Evolutionary conservation across 768 basidiomycete genomes (phyloP), one percentile per base, ranked within the genome.

Genomic region (Suillus fuscotomentosus): DNA sequence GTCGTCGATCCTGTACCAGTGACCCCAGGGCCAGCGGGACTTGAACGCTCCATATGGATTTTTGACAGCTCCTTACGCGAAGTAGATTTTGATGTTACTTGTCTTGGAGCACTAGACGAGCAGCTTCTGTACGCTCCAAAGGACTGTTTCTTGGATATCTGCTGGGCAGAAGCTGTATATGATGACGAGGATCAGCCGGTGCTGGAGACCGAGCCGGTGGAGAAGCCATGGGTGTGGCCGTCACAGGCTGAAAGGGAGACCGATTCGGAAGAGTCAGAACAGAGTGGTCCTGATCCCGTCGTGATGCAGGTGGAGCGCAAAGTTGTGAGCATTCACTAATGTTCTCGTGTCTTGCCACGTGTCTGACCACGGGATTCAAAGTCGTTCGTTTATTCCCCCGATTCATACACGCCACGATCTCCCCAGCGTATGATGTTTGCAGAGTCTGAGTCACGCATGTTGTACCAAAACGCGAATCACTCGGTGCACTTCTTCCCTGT

Each of bases 71-170:
- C 76, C 6, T 56, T 67, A 34, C 73, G 74, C 24, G 75, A 74
- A 38, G 72, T 75, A 20, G 73, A 76, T 38, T 63, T 82, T 69
- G 78, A 82, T 67, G 64, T 70, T 1, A 70, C 75, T 2, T 80
- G 79, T 55, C 66, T 82, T 24, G 70, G 76, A 38, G 67, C 68
- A 10, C 70, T 82, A 8, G 81, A 82, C 66, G 75, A 80, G 57
- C 73, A 79, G 43, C 78, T 82, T 5, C 71, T 82, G 1, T 63
- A 71, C 43, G 71, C 74, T n/a, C 81, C 81, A 31, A 56, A 72
- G 43, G 76, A 76, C 20, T 76, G 74, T 15, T 82, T 82, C 65
- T 74, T 72, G 9, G 82, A 81, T 17, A 56, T 76, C 11, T 82
- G 81, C 56, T 82, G 82, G 77, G 69, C 70, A 2, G 62, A 68